phyloP scores from a whole-genome alignment of 1,139 yeast species.

The Candida anutae region DNA sequence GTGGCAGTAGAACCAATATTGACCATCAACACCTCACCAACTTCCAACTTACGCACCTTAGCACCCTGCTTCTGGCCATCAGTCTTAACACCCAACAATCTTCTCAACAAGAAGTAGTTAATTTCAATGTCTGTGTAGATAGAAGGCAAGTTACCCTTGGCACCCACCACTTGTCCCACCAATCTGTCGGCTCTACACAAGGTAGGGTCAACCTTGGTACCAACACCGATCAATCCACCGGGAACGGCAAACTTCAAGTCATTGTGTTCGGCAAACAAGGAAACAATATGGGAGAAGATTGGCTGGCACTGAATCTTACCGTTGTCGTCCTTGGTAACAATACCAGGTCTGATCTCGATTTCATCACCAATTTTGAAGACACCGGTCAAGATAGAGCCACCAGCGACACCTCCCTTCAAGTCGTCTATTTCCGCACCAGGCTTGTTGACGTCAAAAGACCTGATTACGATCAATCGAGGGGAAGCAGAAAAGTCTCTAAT shows the following conservation, averaged over 20 bases:
- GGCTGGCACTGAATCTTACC: constrained; percentile 95
- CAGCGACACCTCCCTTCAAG: constrained; percentile 99
- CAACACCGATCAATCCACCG: constrained; percentile 99
- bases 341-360: constrained; percentile 98
- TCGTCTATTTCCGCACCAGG: constrained; percentile 98
- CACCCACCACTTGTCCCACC: constrained; percentile 98
- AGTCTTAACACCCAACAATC: constrained; percentile 96
- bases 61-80: constrained; percentile 94
- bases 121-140: constrained; percentile 96
- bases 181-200: constrained; percentile 98
- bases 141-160: constrained; percentile 91
- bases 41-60: constrained; percentile 88
- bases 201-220: constrained; percentile 98
- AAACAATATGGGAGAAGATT: constrained; percentile 86
- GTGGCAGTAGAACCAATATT: constrained; percentile 99
- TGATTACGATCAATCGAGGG: constrained; percentile 92
- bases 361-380: constrained; percentile 96
- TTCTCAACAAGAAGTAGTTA: constrained; percentile 91
- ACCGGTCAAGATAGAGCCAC: constrained; percentile 96
- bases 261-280: constrained; percentile 95
- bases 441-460: constrained; percentile 97
- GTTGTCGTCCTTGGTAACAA: constrained; percentile 88
- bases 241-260: constrained; percentile 98
- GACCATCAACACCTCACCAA: constrained; percentile 96
- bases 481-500: constrained; percentile 88